A percentile compares a stretch with the other conserved stretches of the same genome.
Evolutionary conservation across 768 basidiomycete genomes (phyloP).

Genomic region (Rhodotorula diobovata): DNA sequence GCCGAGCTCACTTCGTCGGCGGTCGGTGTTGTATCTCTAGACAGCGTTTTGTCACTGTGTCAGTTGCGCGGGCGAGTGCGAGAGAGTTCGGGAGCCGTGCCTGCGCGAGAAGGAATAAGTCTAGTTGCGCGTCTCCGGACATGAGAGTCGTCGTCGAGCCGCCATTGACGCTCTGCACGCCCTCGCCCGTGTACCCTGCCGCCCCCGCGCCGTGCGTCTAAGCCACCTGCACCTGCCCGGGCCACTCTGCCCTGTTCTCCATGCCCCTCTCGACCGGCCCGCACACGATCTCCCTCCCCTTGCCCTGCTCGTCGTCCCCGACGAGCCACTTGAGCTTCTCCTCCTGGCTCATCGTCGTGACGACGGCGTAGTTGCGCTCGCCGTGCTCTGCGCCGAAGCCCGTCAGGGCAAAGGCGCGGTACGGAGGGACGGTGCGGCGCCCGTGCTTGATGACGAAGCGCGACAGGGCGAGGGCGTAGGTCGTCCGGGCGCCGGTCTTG

Average conservation of each 20-base stretch:
- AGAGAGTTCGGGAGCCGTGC: too few relatives aligned
- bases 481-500: constrained; percentile 12
- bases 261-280: constrained; percentile 17
- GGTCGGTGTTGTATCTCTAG: background rate
- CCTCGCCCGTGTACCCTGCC: too few relatives aligned
- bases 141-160: too few relatives aligned
- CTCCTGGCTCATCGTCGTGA: constrained; percentile 8
- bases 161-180: too few relatives aligned
- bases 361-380: constrained; percentile 21
- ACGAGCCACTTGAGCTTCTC: constrained; percentile 27
- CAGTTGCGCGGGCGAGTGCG: too few relatives aligned
- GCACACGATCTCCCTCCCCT: constrained; percentile 14
- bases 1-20: background rate
- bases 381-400: constrained; percentile 18
- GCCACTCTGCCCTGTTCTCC: constrained; percentile 23
- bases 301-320: constrained; percentile 1
- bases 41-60: background rate
- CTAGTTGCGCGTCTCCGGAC: too few relatives aligned
- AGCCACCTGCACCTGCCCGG: constrained; percentile 7
- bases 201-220: background rate
- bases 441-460: constrained; percentile 32
- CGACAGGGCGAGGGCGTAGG: constrained; percentile 14
- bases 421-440: constrained; percentile 27
- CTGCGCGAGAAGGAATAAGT: too few relatives aligned
- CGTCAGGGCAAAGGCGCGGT: constrained; percentile 22